A percentile compares a stretch with the other conserved stretches of the same genome.
These are phyloP conservation scores for Suillus sp. DNA, from an alignment of 768 basidiomycete species.

Conservation along the genomic window DNA sequence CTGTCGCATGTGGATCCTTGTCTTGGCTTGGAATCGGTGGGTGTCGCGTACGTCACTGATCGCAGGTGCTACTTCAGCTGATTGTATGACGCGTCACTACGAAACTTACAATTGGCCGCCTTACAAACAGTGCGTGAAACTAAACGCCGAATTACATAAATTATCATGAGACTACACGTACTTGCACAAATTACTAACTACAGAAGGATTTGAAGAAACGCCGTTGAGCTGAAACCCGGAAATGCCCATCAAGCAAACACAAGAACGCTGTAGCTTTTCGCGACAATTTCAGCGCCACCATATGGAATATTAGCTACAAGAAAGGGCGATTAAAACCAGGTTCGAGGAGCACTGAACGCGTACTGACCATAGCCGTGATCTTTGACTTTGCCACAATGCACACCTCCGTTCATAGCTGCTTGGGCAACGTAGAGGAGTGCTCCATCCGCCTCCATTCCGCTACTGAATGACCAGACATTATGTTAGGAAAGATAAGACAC, in stretches of 20 bases:
- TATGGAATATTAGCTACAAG: constrained; percentile 4
- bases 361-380: not conserved
- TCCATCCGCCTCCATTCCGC: constrained; percentile 6
- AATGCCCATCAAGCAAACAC: not conserved
- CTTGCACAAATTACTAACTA: too few relatives aligned
- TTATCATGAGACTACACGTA: too few relatives aligned
- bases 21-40: not conserved
- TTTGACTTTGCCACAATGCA: constrained; percentile 12
- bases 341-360: not conserved
- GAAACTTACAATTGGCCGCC: too few relatives aligned
- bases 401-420: constrained; percentile 3
- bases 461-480: not conserved
- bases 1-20: not conserved
- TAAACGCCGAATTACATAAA: too few relatives aligned
- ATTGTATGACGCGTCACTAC: not conserved
- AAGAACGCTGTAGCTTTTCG: constrained; percentile 4
- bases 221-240: not conserved
- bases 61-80: not conserved
- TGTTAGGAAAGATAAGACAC: not conserved
- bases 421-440: constrained; percentile 8
- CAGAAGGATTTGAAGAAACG: too few relatives aligned
- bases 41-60: not conserved
- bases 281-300: constrained; percentile 1
- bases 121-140: too few relatives aligned
- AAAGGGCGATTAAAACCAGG: not conserved